Evolutionary conservation across 768 basidiomycete species (phyloP), one percentile per base, ranked within the genome.

Genomic region (Pisolithus orientalis): DNA sequence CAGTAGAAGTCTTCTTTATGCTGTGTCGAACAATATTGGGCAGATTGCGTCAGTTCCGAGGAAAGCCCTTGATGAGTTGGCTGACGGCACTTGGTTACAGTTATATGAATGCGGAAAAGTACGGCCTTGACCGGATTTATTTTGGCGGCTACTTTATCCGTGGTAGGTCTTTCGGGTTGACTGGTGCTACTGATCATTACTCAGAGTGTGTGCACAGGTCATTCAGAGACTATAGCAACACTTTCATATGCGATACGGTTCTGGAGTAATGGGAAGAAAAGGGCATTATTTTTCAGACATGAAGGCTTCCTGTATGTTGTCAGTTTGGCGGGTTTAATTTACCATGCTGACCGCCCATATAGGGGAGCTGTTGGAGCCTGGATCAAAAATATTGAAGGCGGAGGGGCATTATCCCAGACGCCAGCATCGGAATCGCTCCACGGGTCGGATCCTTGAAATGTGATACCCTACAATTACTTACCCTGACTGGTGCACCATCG

Each of bases 21-120:
- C 94, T 14, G 82, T 99, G 55, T 94, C 91, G 61, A 99, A 99
- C 72, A 99, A 99, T 69, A 99, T 99, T 59, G 96, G 96, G 14
- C 96, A 99, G 71, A 97, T 99, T 73, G 96, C 96, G 95, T 99
- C 70, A 67, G 94, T 87, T 46, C 49, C 40, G 31, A 8, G 40
- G 16, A 25, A 43, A 32, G 29, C 8, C n/a, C 6, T 39, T 43
- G 51, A n/a, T 39, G 38, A 42, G 28, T 47, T 40, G 1, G 28
- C 56, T 65, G 59, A 70, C 47, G 49, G 16, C 39, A 13, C 6
- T 43, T 29, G 49, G 38, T 49, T 34, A 53, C 59, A 59, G 64
- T 58, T 97, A 94, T 70, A 98, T 99, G 96, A 98, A 99, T 67
- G 96, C 96, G 51, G 96, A 98, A 68, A 98, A 98, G 74, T 96